A percentile compares a stretch with the other conserved stretches of the same genome.
phyloP scores from a whole-genome alignment of 768 basidiomycete genomes.

The Tulasnella sp. region DNA sequence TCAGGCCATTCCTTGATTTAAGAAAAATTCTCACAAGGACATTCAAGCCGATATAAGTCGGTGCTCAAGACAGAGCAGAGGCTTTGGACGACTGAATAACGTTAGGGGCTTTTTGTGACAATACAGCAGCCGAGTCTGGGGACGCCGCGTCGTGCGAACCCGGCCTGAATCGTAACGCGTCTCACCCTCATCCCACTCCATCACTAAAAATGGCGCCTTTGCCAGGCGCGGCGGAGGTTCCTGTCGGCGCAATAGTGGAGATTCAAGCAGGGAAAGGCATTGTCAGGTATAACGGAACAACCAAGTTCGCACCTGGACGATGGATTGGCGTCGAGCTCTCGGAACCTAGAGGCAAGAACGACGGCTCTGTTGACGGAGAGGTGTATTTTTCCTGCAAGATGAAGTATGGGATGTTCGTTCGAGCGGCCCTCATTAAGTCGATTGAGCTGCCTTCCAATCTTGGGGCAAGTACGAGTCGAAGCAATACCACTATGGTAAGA shows the following conservation, averaged over 20 bases:
- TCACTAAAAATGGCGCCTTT: slow-evolving; percentile 11
- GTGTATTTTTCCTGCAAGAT: slow-evolving; percentile 77
- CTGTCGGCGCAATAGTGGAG: slow-evolving; percentile 71
- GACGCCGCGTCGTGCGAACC: neutral
- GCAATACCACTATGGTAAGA: neutral
- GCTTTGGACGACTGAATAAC: neutral
- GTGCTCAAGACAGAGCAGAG: too few relatives aligned
- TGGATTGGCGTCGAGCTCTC: slow-evolving; percentile 93
- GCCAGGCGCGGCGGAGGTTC: slow-evolving; percentile 29
- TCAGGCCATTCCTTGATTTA: too few relatives aligned
- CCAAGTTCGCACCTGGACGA: slow-evolving; percentile 80
- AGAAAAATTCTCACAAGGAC: too few relatives aligned
- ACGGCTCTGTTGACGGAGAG: slow-evolving; percentile 77
- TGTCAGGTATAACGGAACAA: slow-evolving; percentile 80
- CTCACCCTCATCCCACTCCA: neutral
- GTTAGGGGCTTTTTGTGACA: neutral
- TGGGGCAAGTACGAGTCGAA: neutral
- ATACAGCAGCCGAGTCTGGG: neutral
- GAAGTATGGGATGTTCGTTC: slow-evolving; percentile 82
- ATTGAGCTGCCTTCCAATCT: slow-evolving; percentile 38
- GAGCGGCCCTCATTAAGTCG: slow-evolving; percentile 74
- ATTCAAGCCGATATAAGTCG: too few relatives aligned
- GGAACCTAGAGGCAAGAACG: slow-evolving; percentile 88
- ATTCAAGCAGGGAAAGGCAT: slow-evolving; percentile 76
- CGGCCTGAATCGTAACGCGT: slow-evolving; percentile 11